phyloP scores from a whole-genome alignment of 805 yeast species.

The Candida maris region DNA sequence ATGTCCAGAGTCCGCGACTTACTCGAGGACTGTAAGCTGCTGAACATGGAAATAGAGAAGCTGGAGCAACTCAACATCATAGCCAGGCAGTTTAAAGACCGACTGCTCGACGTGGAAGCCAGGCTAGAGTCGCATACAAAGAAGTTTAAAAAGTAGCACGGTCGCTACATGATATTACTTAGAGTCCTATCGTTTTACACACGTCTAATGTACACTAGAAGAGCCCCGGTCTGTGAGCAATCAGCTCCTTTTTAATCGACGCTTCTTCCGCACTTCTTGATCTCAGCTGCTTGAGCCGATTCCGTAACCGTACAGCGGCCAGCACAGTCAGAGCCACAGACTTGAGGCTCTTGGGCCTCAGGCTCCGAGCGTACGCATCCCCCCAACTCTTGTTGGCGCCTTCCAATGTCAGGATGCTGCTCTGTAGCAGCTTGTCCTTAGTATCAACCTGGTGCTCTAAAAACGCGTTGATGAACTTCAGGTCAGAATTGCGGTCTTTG shows the following conservation, averaged over 20 bases:
- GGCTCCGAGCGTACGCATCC: constrained; percentile 8
- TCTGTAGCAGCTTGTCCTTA: constrained; percentile 21
- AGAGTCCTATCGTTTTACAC: no score
- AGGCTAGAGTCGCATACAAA: constrained; percentile 16
- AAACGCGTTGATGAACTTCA: constrained; percentile 33
- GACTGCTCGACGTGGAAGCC: constrained; percentile 23
- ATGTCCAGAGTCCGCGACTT: constrained; percentile 18
- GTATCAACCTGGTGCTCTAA: constrained; percentile 28
- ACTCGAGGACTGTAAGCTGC: constrained; percentile 22
- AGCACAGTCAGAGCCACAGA: constrained; percentile 33
- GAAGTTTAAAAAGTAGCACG: constrained; percentile 9
- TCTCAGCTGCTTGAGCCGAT: constrained; percentile 27
- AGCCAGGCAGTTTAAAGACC: constrained; percentile 27
- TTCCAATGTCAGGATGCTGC: constrained; percentile 27
- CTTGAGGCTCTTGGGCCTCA: constrained; percentile 19
- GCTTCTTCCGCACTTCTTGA: constrained; percentile 13
- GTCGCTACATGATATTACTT: background rate
- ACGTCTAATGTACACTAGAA: constrained; percentile 3
- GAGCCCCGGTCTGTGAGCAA: background rate
- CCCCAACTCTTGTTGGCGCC: background rate
- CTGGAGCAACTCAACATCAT: constrained; percentile 31
- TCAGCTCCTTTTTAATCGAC: constrained; percentile 14
- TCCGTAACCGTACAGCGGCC: constrained; percentile 36
- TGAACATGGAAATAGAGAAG: constrained; percentile 31
- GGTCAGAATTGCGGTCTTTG: constrained; percentile 33